phyloP scores from a whole-genome alignment of 805 yeast species.

The Lachancea mirantina region DNA sequence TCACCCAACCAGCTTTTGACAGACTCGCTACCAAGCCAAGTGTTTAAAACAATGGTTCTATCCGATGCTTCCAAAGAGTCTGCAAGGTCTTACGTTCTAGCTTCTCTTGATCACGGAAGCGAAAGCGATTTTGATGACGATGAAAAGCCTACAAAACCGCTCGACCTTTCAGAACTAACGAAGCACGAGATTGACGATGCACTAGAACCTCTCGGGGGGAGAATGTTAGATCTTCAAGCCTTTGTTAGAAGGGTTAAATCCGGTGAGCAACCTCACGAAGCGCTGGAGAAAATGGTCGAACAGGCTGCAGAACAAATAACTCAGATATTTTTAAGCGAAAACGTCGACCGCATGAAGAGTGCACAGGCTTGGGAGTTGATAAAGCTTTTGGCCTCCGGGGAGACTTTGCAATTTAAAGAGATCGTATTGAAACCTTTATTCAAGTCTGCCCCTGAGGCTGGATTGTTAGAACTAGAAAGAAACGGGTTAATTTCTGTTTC shows the following conservation, averaged over 20 bases:
- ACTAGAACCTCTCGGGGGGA: slow-evolving; percentile 80
- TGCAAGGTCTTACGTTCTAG: slow-evolving; percentile 62
- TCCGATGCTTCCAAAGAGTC: slow-evolving; percentile 74
- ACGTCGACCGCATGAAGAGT: slow-evolving; percentile 48
- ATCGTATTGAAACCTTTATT: slow-evolving; percentile 53
- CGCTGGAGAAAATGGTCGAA: slow-evolving; percentile 68
- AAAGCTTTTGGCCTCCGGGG: slow-evolving; percentile 48
- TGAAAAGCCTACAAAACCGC: slow-evolving; percentile 13
- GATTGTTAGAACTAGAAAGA: slow-evolving; percentile 67
- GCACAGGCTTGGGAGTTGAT: slow-evolving; percentile 88
- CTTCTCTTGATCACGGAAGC: slow-evolving; percentile 37
- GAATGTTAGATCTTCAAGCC: slow-evolving; percentile 89
- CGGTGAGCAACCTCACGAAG: slow-evolving; percentile 77
- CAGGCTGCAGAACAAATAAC: slow-evolving; percentile 86
- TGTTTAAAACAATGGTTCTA: slow-evolving; percentile 64
- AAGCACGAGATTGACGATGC: slow-evolving; percentile 43
- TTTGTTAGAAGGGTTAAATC: slow-evolving; percentile 80
- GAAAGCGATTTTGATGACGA: slow-evolving; percentile 22
- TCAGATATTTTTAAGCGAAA: slow-evolving; percentile 58
- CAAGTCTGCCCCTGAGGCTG: slow-evolving; percentile 46
- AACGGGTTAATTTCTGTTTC: slow-evolving; percentile 64
- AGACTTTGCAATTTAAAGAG: slow-evolving; percentile 42
- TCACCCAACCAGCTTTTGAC: slow-evolving; percentile 64
- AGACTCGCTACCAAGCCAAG: slow-evolving; percentile 77
- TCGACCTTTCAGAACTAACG: slow-evolving; percentile 14